phyloP scores from a whole-genome alignment of 2,329 filamentous ascomycete genomes.

The Fusarium vanettenii region DNA sequence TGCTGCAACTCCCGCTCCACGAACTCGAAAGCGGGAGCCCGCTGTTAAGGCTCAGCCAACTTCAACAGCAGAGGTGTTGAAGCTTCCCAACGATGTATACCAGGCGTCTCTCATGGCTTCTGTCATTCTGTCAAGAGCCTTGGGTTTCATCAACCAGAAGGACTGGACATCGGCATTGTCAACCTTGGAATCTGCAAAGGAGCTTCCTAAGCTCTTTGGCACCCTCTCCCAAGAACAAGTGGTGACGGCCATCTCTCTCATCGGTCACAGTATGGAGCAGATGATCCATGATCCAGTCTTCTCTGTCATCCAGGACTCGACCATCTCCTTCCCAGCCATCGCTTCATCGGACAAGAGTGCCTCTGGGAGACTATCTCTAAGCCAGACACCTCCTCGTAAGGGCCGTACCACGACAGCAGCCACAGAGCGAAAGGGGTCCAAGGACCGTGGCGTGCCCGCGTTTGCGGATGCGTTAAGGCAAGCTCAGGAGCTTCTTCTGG shows the following conservation, averaged over 20 bases:
- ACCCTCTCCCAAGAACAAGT: conserved; percentile 64
- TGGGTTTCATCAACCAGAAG: conserved; percentile 59
- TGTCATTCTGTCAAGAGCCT: conserved; percentile 53
- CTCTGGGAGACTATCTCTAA: conserved; percentile 50
- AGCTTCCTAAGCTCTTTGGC: conserved; percentile 55
- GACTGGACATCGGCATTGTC: conserved; percentile 69
- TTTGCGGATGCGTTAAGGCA: conserved; percentile 72
- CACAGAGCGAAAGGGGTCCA: conserved; percentile 44
- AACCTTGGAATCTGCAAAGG: conserved; percentile 63
- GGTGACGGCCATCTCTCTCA: conserved; percentile 73
- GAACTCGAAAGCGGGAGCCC: conserved; percentile 34
- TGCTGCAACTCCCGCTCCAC: conserved; percentile 22
- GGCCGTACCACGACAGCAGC: conserved; percentile 37
- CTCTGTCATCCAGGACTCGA: conserved; percentile 91
- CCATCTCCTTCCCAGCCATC: conserved; percentile 85
- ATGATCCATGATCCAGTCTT: conserved; percentile 86
- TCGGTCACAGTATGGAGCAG: conserved; percentile 75
- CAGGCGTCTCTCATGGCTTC: conserved; percentile 52
- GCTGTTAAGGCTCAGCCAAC: conserved; percentile 41
- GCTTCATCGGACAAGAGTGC: conserved; percentile 55
- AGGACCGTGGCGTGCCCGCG: conserved; percentile 45
- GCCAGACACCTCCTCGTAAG: conserved; percentile 52
- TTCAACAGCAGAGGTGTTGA: conserved; percentile 23
- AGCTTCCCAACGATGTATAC: conserved; percentile 48
- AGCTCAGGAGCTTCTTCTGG: conserved; percentile 73